Evolutionary conservation across 2,329 filamentous ascomycete species (phyloP), one percentile per base, ranked within the genome.

Genomic region (Geoglossum cookeanum): DNA sequence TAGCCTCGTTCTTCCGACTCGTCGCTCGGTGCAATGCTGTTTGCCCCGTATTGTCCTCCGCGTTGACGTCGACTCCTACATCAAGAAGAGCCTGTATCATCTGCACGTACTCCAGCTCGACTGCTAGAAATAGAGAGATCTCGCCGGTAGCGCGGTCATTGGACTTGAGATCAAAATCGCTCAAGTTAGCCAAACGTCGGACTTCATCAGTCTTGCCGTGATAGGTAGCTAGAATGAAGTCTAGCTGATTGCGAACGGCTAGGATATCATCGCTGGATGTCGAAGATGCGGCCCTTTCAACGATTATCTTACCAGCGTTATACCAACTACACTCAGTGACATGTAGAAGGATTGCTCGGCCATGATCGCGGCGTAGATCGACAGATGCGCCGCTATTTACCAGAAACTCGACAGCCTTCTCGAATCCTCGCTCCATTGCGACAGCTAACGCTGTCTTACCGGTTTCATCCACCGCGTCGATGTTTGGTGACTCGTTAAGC

Each of bases 381-480:
- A 60, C 59, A 13, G n/a, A 22, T 35, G 59, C 59, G 7, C 59
- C 57, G 48, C 54, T 56, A n/a, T 57, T 39, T 15, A 59, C 30
- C 29, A 60, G 47, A 29, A 59, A 55, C 44, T 60, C 57, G 15
- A 59, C 59, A 5, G 58, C 59, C 42, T 60, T 60, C 45, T 54
- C 58, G 35, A 60, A 60, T 3, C 59, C 59, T 11, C 55, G 33
- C 29, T 60, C 58, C 27, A 60, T 59, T 3, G 59, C 59, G 3
- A 60, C 53, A 3, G 53, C 47, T n/a, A 60, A 44, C 13, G 59
- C 57, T 3, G 59, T 60, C 30, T 60, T 60, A 4, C 59, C 59
- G 4, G 17, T 59, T 30, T 59, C 59, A 55, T 60, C 59, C n/a
- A 57, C 39, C n/a, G 59, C 59, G 37, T 60, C 58, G 29, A 60